Base-by-base conservation (phyloP, 1,284 basidiomycete genomes). In the Ceratobasidium sp. region DNA sequence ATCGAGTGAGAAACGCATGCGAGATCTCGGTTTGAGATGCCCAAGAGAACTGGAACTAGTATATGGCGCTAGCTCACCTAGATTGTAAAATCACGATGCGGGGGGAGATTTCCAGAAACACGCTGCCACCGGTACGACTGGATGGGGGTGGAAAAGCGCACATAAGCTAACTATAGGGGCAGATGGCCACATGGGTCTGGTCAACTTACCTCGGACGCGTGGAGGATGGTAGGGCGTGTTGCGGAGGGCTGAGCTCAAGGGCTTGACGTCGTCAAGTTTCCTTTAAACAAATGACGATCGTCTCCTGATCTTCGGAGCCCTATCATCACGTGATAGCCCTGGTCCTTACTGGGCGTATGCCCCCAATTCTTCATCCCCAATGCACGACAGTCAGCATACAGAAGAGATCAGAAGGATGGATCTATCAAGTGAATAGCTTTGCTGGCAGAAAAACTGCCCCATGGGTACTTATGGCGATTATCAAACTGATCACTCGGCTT, bases 261-360 rank as follows among this genome's bases (percentile, higher is more conserved):
- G 54, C 54, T 49, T 19, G 13, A 48, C 68, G 43, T 6, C 27
- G 68, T 71, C 41, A 56, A 71, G 68, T 71, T 59, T 54, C 54
- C 56, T 61, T 71, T 71, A 71, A 71, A 54, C 53, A 41, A 69
- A 27, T 54, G 68, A 59, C 22, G 68, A 71, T 71, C 68, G 61
- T 56, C 56, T n/a, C 22, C 24, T 49, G 68, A 71, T 71, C 68
- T 48, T 71, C 68, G 41, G 43, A 62, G 43, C 41, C 68, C 68
- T 71, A 22, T 29, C 7, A 58, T 71, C 56, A 71, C 43, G 68
- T 71, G 54, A 71, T 31, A 11, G 22, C 22, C 43, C 51, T 54
- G 54, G 31, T 7, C 54, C 54, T 48, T 61, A 31, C 43, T 34
- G 43, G 56, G 37, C 14, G 22, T 49, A 31, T 46, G 31, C 68